Evolutionary conservation across 768 basidiomycete genomes (phyloP), one percentile per base, ranked within the genome.

Genomic region (Clavulina sp.): DNA sequence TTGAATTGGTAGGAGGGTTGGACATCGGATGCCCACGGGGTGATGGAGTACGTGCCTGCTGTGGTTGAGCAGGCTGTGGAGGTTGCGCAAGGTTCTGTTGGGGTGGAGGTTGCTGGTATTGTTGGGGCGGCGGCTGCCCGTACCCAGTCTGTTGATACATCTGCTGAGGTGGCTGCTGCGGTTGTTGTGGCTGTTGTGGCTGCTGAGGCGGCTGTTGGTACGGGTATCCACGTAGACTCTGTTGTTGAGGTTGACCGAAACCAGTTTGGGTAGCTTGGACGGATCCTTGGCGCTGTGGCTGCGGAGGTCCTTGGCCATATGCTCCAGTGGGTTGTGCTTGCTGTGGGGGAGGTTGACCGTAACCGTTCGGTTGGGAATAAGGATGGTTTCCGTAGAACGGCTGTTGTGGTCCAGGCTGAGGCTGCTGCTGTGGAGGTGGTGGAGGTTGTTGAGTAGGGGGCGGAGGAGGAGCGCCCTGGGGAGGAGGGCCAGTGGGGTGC

Each of bases 151-250:
- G 28, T 30, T 49, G 48, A 29, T 29, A 18, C 24, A 7, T 16
- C 16, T 49, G 32, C 31, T 55, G 54, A 29, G 24, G 55, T 31
- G 1, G 54, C 23, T 26, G 36, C 33, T 44, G 19, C 29, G n/a
- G 51, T 31, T 46, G 44, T 18, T 40, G 36, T 31, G 36, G 51
- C 28, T 51, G 46, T 4, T 18, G 29, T 7, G 41, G 53, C 23
- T 41, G 49, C 31, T 54, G 49, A 13, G 32, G 33, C 18, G 52
- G 56, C 41, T 50, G 56, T 6, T 13, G 53, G 54, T n/a, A 52
- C 52, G 5, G 52, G 33, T 18, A 41, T 40, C 41, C 47, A 54
- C 29, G 52, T 43, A 5, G 57, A 51, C 16, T 43, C 48, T 28
- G 57, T 48, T 19, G 51, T n/a, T n/a, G n/a, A n/a, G n/a, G n/a